A percentile compares a stretch with the other conserved stretches of the same genome.
Conservation (phyloP, 2,329 filamentous ascomycete species). For the Exserohilum turcica region DNA sequence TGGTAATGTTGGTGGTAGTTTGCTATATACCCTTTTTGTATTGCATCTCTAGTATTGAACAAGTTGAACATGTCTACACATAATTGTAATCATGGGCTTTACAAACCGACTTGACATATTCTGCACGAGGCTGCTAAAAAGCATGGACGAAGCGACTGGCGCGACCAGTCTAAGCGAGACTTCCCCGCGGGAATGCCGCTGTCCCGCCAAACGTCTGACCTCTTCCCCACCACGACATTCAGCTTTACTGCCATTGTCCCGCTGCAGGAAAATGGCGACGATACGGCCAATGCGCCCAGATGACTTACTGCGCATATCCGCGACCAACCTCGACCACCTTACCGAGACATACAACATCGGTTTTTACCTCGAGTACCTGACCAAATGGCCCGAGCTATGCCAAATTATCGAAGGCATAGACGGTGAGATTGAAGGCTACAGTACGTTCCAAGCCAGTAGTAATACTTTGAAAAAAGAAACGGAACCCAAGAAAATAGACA, state of each 20-base stretch:
- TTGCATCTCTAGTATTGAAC: neutral
- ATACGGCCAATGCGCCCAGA: slow-evolving; percentile 72
- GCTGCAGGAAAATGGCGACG: slow-evolving; percentile 67
- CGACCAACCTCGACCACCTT: slow-evolving; percentile 92
- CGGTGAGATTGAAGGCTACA: slow-evolving; percentile 93
- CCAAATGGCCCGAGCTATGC: slow-evolving; percentile 94
- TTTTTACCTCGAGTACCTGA: slow-evolving; percentile 96
- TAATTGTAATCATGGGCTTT: neutral
- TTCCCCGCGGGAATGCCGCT: slow-evolving; percentile 22
- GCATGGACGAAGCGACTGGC: neutral
- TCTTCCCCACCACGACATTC: slow-evolving; percentile 1
- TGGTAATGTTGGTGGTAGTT: slow-evolving; percentile 16
- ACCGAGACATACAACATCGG: slow-evolving; percentile 97
- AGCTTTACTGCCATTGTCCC: neutral
- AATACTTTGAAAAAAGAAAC: neutral
- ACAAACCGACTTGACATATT: neutral
- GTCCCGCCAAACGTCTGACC: slow-evolving; percentile 3
- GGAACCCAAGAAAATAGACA: too few species aligned
- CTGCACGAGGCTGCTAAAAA: neutral
- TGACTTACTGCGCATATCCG: slow-evolving; percentile 87
- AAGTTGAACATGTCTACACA: neutral
- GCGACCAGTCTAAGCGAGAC: slow-evolving; percentile 21
- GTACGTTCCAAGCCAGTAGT: slow-evolving; percentile 55
- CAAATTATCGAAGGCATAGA: slow-evolving; percentile 84
- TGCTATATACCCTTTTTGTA: slow-evolving; percentile 24